Percentiles rank a stretch among this genome's conserved stretches.
These are phyloP conservation scores for Penicillium sp. DNA, from an alignment of 2,329 filamentous ascomycete genomes.

Conservation along the genomic window DNA sequence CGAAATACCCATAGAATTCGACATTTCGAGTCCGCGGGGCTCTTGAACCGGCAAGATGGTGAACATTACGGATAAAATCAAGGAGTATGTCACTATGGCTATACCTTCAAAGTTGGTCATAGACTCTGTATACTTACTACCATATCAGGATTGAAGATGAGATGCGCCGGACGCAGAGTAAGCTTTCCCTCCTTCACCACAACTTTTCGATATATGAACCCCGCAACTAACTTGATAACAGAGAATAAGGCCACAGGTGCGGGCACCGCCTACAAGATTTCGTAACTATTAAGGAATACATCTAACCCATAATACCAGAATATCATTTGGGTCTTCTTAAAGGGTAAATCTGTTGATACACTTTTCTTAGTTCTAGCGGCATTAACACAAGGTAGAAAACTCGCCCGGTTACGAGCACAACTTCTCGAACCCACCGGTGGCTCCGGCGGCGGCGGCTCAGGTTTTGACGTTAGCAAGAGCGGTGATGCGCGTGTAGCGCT, in stretches of 20 bases:
- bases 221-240: slow-evolving; percentile 51
- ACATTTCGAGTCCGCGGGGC: slow-evolving; percentile 30
- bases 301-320: slow-evolving; percentile 61
- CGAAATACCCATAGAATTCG: slow-evolving; percentile 1
- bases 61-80: slow-evolving; percentile 99
- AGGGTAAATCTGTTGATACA: slow-evolving; percentile 65
- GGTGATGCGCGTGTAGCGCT: slow-evolving; percentile 96
- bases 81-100: slow-evolving; percentile 69
- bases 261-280: slow-evolving; percentile 37
- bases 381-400: slow-evolving; percentile 68
- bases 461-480: slow-evolving; percentile 91
- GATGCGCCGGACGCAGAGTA: slow-evolving; percentile 99
- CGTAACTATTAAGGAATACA: background rate
- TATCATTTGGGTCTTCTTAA: slow-evolving; percentile 98
- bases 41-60: slow-evolving; percentile 70
- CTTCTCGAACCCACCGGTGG: slow-evolving; percentile 88
- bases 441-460: slow-evolving; percentile 77
- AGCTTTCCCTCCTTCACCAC: slow-evolving; percentile 39
- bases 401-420: slow-evolving; percentile 91
- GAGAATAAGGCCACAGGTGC: slow-evolving; percentile 99
- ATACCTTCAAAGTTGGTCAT: background rate
- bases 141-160: slow-evolving; percentile 90
- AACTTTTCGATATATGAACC: slow-evolving; percentile 24
- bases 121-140: slow-evolving; percentile 2
- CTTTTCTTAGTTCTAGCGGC: background rate